These are phyloP conservation scores for Heliosperma pusillum DNA, from an alignment of 148 eudicot genomes.

Conservation along the genomic window DNA sequence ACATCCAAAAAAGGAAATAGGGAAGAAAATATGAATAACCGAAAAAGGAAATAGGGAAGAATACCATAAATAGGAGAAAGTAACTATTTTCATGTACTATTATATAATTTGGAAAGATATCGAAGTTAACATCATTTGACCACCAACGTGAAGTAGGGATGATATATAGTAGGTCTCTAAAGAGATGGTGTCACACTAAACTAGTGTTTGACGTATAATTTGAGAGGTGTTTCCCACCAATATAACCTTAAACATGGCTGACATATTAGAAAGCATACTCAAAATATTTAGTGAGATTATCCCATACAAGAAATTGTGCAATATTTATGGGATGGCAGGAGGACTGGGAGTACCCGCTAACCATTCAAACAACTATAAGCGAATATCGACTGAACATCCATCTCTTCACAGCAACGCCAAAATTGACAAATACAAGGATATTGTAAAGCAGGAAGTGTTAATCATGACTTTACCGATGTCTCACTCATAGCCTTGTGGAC, in stretches of 20 bases:
- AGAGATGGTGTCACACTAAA: neutral
- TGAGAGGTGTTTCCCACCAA: neutral
- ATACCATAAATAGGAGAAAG: no score
- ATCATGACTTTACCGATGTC: conserved; percentile 54
- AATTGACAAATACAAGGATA: neutral
- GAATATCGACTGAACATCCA: neutral
- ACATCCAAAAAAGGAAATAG: no score
- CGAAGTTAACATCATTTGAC: neutral
- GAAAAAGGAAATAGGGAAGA: no score
- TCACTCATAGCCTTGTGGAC: conserved; percentile 83
- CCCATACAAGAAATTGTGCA: no score
- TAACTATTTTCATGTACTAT: neutral
- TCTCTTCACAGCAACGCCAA: neutral
- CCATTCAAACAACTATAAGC: neutral
- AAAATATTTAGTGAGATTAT: no score
- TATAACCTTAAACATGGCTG: no score
- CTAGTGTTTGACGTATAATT: neutral
- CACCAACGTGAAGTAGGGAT: neutral
- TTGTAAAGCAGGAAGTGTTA: neutral
- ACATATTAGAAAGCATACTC: no score
- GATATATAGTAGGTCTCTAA: neutral
- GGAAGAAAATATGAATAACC: no score
- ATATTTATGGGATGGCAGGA: no score
- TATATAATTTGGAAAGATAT: no score
- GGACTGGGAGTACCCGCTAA: neutral